These are phyloP conservation scores for Sclerotinia nivalis DNA, from an alignment of 2,329 filamentous ascomycete genomes.

Conservation along the genomic window DNA sequence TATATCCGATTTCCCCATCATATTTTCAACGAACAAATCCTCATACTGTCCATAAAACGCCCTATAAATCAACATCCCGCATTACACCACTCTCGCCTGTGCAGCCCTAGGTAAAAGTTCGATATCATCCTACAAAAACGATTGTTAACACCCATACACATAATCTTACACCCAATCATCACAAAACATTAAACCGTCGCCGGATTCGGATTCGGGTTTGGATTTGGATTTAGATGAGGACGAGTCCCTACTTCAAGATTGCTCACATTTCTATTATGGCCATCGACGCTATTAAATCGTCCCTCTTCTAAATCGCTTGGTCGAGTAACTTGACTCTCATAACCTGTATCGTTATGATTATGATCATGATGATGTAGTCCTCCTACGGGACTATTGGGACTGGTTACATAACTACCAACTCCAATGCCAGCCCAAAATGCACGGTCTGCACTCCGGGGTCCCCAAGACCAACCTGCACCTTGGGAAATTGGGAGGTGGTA, in stretches of 20 bases:
- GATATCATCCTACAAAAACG: constrained; percentile 27
- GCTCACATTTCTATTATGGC: constrained; percentile 15
- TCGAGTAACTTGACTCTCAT: constrained; percentile 12
- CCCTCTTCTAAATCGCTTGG: constrained; percentile 25
- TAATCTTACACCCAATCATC: neutral
- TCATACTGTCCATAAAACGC: neutral
- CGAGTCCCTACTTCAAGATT: constrained; percentile 14
- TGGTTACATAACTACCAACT: constrained; percentile 41
- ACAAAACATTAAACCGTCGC: neutral
- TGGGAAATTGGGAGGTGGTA: constrained; percentile 79
- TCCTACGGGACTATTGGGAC: constrained; percentile 20
- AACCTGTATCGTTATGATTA: neutral
- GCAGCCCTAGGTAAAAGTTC: constrained; percentile 24
- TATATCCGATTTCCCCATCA: neutral
- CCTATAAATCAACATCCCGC: neutral
- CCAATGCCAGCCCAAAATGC: constrained; percentile 79
- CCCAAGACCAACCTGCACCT: constrained; percentile 91
- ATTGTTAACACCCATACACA: constrained; percentile 15
- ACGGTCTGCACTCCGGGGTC: constrained; percentile 67
- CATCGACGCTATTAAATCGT: constrained; percentile 6
- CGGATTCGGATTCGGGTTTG: neutral
- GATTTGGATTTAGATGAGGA: constrained; percentile 5
- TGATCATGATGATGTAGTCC: constrained; percentile 15
- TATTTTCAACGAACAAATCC: neutral
- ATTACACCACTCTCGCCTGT: neutral